Percentiles rank a stretch among this genome's conserved stretches.
These are phyloP conservation scores for Paramecium primaurelia DNA, from an alignment of 73 alveolate genomes.

Conservation along the genomic window DNA sequence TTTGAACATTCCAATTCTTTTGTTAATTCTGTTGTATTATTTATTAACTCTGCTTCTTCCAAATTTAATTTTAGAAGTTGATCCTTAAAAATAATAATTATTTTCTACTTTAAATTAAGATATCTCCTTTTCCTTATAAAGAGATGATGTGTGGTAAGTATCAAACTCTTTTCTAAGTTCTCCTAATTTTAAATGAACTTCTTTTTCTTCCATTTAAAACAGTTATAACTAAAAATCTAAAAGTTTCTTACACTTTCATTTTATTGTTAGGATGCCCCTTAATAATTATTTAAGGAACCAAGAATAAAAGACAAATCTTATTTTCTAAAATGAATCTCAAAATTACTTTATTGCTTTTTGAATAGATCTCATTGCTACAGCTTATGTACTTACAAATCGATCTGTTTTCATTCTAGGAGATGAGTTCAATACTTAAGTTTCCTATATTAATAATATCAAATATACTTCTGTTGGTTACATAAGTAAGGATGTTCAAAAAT, in stretches of 20 bases:
- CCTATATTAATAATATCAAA: neutral
- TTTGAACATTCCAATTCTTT: constrained; percentile 61
- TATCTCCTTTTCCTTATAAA: constrained; percentile 31
- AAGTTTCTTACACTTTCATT: constrained; percentile 45
- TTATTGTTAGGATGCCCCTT: neutral
- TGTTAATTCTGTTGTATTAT: constrained; percentile 13
- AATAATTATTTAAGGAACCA: constrained; percentile 25
- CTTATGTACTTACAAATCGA: neutral
- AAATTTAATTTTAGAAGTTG: neutral
- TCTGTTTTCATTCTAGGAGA: neutral
- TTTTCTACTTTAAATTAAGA: neutral
- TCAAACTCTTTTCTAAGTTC: constrained; percentile 51
- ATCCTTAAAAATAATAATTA: neutral
- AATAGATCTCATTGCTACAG: constrained; percentile 52
- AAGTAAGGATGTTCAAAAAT: neutral
- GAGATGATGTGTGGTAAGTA: neutral
- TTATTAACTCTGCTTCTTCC: neutral
- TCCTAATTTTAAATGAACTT: constrained; percentile 55
- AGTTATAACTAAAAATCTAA: neutral
- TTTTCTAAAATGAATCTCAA: constrained; percentile 7
- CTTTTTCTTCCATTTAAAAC: constrained; percentile 48
- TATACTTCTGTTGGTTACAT: constrained; percentile 1
- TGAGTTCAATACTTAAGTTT: neutral
- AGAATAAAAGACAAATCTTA: constrained; percentile 46
- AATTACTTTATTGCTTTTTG: constrained; percentile 54